phyloP scores from a whole-genome alignment of 495 filamentous ascomycete genomes.

The Mycothermus thermophilus region DNA sequence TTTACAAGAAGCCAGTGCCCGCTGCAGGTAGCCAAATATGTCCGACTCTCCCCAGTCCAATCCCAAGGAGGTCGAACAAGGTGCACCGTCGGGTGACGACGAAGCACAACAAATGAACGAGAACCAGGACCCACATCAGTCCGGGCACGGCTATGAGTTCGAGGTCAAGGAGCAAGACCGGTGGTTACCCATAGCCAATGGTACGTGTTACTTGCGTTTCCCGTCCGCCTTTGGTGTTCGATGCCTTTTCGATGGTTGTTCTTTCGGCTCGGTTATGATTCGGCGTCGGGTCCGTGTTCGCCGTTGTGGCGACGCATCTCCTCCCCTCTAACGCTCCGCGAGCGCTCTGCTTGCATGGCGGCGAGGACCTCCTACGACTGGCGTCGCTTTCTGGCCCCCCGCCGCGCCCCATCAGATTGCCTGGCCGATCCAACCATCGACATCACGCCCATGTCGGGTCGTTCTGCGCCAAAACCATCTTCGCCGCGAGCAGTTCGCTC shows the following conservation, averaged over 20 bases:
- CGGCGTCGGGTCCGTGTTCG: constrained; percentile 23
- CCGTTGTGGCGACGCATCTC: constrained; percentile 13
- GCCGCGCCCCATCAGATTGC: no score
- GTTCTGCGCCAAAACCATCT: constrained; percentile 35
- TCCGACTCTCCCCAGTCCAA: constrained; percentile 90
- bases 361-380: constrained; percentile 25
- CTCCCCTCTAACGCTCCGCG: constrained; percentile 21
- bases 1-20: constrained; percentile 43
- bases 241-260: no score
- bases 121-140: constrained; percentile 44
- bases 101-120: constrained; percentile 49
- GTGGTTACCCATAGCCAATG: constrained; percentile 99
- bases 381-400: constrained; percentile 30
- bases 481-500: constrained; percentile 29
- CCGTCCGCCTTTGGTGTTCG: not conserved
- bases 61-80: constrained; percentile 86
- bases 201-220: constrained; percentile 46
- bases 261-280: constrained; percentile 25
- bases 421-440: no score
- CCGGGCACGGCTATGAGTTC: constrained; percentile 66
- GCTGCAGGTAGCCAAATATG: constrained; percentile 70
- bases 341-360: constrained; percentile 20
- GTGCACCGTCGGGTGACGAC: constrained; percentile 86
- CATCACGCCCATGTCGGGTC: constrained; percentile 36
- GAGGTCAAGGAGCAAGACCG: constrained; percentile 99